Conservation (phyloP, 495 filamentous ascomycete species). For the Neurospora terricola region DNA sequence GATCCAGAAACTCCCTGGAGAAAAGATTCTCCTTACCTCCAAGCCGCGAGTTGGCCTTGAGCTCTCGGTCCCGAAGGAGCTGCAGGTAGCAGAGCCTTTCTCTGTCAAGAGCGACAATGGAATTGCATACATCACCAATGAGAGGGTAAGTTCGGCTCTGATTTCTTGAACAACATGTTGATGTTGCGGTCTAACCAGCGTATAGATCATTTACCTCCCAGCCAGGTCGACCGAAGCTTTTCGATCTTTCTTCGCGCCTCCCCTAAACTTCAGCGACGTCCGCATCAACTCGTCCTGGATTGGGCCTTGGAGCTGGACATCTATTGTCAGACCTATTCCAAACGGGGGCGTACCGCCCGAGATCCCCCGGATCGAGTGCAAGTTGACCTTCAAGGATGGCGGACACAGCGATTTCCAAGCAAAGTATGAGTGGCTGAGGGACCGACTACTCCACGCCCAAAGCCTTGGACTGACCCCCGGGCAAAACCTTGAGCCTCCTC, state of each 20-base stretch:
- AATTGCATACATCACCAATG: slow-evolving; percentile 76
- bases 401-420: slow-evolving; percentile 87
- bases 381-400: slow-evolving; percentile 87
- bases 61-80: slow-evolving; percentile 33
- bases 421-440: slow-evolving; percentile 75
- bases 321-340: slow-evolving; percentile 64
- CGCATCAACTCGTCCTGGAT: slow-evolving; percentile 88
- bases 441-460: slow-evolving; percentile 67
- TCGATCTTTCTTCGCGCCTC: slow-evolving; percentile 81
- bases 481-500: slow-evolving; percentile 64
- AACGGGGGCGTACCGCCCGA: slow-evolving; percentile 79
- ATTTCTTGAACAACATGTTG: neutral
- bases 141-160: slow-evolving; percentile 50
- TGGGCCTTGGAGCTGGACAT: slow-evolving; percentile 89
- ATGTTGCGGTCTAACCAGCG: slow-evolving; percentile 8
- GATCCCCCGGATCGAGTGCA: slow-evolving; percentile 61
- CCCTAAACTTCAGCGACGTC: slow-evolving; percentile 78
- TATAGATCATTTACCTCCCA: slow-evolving; percentile 82
- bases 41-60: slow-evolving; percentile 34
- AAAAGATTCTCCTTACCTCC: slow-evolving; percentile 37
- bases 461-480: slow-evolving; percentile 50
- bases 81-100: slow-evolving; percentile 33
- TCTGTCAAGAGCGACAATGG: slow-evolving; percentile 38
- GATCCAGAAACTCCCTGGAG: slow-evolving; percentile 38
- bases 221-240: slow-evolving; percentile 54